Conservation (phyloP, 495 filamentous ascomycete genomes). For the Trichoderma asperelloides region DNA sequence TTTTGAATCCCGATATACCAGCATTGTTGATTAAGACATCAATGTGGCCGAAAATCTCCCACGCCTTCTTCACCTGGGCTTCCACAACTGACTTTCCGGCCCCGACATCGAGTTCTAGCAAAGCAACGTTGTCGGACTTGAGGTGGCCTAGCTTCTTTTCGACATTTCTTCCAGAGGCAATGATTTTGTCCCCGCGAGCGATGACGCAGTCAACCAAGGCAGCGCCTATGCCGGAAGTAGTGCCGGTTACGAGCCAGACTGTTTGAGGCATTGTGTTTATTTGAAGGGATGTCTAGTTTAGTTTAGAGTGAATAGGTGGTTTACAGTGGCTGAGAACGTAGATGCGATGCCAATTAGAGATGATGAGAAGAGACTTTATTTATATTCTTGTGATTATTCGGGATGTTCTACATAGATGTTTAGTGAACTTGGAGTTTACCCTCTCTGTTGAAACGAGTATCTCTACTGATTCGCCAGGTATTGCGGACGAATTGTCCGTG, state of each 20-base stretch:
- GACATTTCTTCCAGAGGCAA: slow-evolving; percentile 31
- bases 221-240: slow-evolving; percentile 22
- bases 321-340: too few relatives aligned
- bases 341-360: too few relatives aligned
- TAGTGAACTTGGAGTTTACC: background rate
- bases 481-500: background rate
- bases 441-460: too few relatives aligned
- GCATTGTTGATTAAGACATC: slow-evolving; percentile 27
- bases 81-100: slow-evolving; percentile 16
- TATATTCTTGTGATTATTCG: too few relatives aligned
- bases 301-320: too few relatives aligned
- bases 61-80: slow-evolving; percentile 11
- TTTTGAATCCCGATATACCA: slow-evolving; percentile 19
- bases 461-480: background rate
- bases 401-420: too few relatives aligned
- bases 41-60: slow-evolving; percentile 18
- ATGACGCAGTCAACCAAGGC: slow-evolving; percentile 33
- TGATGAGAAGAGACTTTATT: too few relatives aligned
- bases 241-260: slow-evolving; percentile 22
- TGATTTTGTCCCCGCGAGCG: slow-evolving; percentile 36
- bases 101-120: slow-evolving; percentile 37
- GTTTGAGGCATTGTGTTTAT: slow-evolving; percentile 10
- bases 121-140: slow-evolving; percentile 15
- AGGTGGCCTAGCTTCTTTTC: slow-evolving; percentile 18
- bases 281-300: background rate